A percentile compares a stretch with the other conserved stretches of the same genome.
Conservation (phyloP, 202 grass and related monocot genomes). For the Musa balbisiana region DNA sequence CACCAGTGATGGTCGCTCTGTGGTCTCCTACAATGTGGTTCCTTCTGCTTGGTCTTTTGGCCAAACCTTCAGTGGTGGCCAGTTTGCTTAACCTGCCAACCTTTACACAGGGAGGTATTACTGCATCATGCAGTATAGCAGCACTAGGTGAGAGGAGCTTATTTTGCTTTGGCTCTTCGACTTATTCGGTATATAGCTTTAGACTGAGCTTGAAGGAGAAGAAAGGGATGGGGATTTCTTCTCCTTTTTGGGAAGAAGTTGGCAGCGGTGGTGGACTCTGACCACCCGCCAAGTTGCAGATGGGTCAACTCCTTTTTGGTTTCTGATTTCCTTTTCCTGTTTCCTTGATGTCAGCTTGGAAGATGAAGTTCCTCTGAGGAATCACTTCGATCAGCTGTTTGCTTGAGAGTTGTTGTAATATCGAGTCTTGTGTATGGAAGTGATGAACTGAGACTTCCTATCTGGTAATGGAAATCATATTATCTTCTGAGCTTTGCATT, state of each 20-base stretch:
- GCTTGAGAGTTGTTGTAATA: background rate
- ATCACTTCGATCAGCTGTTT: background rate
- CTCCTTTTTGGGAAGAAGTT: background rate
- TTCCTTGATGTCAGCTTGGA: background rate
- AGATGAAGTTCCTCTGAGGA: background rate
- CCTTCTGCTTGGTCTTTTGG: conserved; percentile 65
- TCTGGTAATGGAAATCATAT: background rate
- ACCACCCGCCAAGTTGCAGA: conserved; percentile 26
- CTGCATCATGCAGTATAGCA: background rate
- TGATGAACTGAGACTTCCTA: background rate
- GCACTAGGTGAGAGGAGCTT: background rate
- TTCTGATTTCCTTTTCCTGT: background rate
- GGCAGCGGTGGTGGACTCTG: conserved; percentile 31
- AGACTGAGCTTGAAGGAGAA: background rate
- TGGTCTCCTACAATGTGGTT: conserved; percentile 45
- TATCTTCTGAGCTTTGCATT: background rate
- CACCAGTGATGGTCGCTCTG: conserved; percentile 50
- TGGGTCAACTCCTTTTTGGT: background rate
- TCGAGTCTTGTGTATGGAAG: background rate
- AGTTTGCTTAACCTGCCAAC: conserved; percentile 30
- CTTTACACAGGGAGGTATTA: conserved; percentile 1
- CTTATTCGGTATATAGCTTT: background rate
- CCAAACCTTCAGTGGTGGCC: conserved; percentile 74
- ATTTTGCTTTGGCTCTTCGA: background rate
- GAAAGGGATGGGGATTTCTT: background rate